phyloP scores from a whole-genome alignment of 1,284 basidiomycete species.

The Boletus hoseneyae region DNA sequence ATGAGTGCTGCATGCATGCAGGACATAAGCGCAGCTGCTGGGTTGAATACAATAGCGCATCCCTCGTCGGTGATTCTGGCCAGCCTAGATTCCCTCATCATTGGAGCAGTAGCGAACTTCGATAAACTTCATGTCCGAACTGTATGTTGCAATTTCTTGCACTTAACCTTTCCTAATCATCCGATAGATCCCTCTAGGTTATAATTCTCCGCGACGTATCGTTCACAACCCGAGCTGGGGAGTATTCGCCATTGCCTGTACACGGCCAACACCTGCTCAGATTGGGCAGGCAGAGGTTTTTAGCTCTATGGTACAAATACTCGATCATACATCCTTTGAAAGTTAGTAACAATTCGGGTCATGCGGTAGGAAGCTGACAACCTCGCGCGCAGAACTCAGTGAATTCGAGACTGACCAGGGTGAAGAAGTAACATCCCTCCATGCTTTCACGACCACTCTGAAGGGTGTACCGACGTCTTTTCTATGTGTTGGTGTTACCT shows the following conservation, averaged over 20 bases:
- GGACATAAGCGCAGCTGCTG: conserved; percentile 59
- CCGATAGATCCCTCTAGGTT: conserved; percentile 61
- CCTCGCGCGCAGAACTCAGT: conserved; percentile 42
- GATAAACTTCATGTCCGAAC: conserved; percentile 82
- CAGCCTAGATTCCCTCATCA: conserved; percentile 51
- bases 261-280: conserved; percentile 48
- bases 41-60: conserved; percentile 47
- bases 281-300: conserved; percentile 50
- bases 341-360: conserved; percentile 36
- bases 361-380: conserved; percentile 7
- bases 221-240: conserved; percentile 52
- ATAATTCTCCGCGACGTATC: conserved; percentile 64
- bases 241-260: conserved; percentile 63
- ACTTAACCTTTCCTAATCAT: conserved; percentile 11
- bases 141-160: conserved; percentile 39
- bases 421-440: conserved; percentile 60
- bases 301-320: conserved; percentile 59
- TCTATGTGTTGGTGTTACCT: conserved; percentile 61
- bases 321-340: conserved; percentile 64
- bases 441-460: conserved; percentile 37
- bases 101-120: conserved; percentile 66
- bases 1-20: conserved; percentile 26
- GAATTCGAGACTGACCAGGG: conserved; percentile 49
- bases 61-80: conserved; percentile 58
- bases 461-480: conserved; percentile 37